Conservation (phyloP, 805 yeast genomes). For the Torulaspora maleeae region DNA sequence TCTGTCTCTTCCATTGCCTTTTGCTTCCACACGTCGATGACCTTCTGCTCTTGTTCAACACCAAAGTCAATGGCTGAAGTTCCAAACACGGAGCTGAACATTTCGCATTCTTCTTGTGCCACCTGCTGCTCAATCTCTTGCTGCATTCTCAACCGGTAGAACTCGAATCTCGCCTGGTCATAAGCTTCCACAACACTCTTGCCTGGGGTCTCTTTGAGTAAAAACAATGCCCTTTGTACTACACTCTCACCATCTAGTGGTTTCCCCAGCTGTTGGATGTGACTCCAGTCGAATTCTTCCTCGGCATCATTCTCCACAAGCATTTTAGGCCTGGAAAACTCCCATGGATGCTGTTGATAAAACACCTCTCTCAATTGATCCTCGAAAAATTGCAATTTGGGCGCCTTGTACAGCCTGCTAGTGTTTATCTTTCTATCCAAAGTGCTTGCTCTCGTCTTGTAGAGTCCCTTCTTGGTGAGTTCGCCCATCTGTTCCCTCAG, state of each 20-base stretch:
- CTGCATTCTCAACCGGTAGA: conserved; percentile 77
- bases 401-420: conserved; percentile 26
- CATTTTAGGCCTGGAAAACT: conserved; percentile 81
- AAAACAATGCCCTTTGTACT: conserved; percentile 64
- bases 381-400: conserved; percentile 41
- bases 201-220: conserved; percentile 39
- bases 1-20: conserved; percentile 65
- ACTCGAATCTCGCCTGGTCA: conserved; percentile 82
- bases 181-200: conserved; percentile 58
- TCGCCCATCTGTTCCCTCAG: conserved; percentile 16
- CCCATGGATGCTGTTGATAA: conserved; percentile 97
- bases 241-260: conserved; percentile 87
- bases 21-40: conserved; percentile 66
- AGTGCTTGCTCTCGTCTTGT: conserved; percentile 34
- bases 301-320: conserved; percentile 71
- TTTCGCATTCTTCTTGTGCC: conserved; percentile 73
- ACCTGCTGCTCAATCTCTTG: conserved; percentile 71
- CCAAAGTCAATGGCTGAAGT: conserved; percentile 62
- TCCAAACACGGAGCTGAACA: conserved; percentile 78
- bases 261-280: conserved; percentile 64
- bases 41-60: conserved; percentile 62
- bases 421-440: conserved; percentile 20
- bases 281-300: conserved; percentile 72
- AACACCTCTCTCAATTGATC: conserved; percentile 80
- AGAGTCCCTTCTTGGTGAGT: conserved; percentile 23